A percentile compares a stretch with the other conserved stretches of the same genome.
phyloP scores from a whole-genome alignment of 768 basidiomycete species.

The Collybia mongolica region DNA sequence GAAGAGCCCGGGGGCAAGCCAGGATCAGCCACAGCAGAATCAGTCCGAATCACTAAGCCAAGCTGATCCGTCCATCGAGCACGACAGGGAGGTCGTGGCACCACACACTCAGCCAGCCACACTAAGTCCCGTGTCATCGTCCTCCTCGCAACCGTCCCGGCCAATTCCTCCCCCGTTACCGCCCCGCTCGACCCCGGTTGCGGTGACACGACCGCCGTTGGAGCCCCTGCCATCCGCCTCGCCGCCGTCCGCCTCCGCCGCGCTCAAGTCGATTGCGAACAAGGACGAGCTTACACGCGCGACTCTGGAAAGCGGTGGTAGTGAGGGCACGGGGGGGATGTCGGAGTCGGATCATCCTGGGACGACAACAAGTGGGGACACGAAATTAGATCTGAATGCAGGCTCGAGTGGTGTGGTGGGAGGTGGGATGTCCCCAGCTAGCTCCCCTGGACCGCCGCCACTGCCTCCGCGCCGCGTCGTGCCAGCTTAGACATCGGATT shows the following conservation, averaged over 20 bases:
- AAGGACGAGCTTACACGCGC: conserved; percentile 36
- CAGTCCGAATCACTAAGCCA: conserved; percentile 6
- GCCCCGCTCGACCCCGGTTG: conserved; percentile 35
- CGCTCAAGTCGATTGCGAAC: conserved; percentile 55
- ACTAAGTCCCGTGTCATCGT: conserved; percentile 9
- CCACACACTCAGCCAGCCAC: conserved; percentile 4
- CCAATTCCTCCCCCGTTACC: conserved; percentile 48
- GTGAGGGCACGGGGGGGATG: background rate
- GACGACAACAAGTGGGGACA: too few relatives aligned
- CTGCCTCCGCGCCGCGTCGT: too few relatives aligned
- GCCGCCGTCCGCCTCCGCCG: conserved; percentile 42
- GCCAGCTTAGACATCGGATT: too few relatives aligned
- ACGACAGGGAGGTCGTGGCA: too few relatives aligned
- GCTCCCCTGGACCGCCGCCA: too few relatives aligned
- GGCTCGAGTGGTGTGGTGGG: too few relatives aligned
- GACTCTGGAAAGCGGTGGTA: conserved; percentile 7
- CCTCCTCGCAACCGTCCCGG: conserved; percentile 37
- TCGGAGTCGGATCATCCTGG: background rate
- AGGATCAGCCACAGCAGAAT: conserved; percentile 14
- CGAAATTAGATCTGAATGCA: too few relatives aligned
- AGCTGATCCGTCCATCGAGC: conserved; percentile 4
- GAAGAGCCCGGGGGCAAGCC: conserved; percentile 48
- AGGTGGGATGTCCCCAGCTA: too few relatives aligned
- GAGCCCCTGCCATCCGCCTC: conserved; percentile 21
- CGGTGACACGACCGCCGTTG: conserved; percentile 23